phyloP scores from a whole-genome alignment of 805 yeast genomes.

The Saccharomyces mikatae region DNA sequence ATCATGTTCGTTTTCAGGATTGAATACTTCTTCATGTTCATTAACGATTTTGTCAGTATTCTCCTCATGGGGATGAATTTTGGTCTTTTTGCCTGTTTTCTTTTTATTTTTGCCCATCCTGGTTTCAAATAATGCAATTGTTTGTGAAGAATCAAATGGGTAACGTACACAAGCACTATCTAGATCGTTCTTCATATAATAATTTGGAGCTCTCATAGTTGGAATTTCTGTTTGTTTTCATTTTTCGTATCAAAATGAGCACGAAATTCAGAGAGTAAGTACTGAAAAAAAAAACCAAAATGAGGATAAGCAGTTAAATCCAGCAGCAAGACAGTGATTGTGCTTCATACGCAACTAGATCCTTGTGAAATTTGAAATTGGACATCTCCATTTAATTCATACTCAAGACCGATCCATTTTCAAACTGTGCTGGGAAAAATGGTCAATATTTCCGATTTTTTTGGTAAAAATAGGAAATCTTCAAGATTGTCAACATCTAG shows the following conservation, averaged over 20 bases:
- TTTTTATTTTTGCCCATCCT: slow-evolving; percentile 13
- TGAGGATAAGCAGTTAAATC: not conserved
- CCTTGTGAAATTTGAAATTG: too few species aligned
- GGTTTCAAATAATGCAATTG: not conserved
- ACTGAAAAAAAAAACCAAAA: not conserved
- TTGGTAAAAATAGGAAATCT: slow-evolving; percentile 22
- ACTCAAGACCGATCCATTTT: too few species aligned
- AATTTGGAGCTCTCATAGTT: not conserved
- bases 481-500: not conserved
- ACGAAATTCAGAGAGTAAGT: not conserved
- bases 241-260: not conserved
- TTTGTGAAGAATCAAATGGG: not conserved
- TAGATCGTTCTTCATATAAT: not conserved
- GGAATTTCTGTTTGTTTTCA: not conserved
- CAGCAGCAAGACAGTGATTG: too few species aligned
- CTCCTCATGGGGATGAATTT: not conserved
- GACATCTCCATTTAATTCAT: not conserved
- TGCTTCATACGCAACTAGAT: not conserved
- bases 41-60: not conserved
- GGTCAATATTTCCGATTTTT: slow-evolving; percentile 37
- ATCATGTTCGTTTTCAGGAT: slow-evolving; percentile 16
- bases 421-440: slow-evolving; percentile 8
- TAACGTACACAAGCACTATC: not conserved
- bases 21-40: not conserved
- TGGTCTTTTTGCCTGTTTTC: slow-evolving; percentile 5